Evolutionary conservation across 2,329 filamentous ascomycete genomes (phyloP).

Genomic region (Dothiorella sarmentorum): DNA sequence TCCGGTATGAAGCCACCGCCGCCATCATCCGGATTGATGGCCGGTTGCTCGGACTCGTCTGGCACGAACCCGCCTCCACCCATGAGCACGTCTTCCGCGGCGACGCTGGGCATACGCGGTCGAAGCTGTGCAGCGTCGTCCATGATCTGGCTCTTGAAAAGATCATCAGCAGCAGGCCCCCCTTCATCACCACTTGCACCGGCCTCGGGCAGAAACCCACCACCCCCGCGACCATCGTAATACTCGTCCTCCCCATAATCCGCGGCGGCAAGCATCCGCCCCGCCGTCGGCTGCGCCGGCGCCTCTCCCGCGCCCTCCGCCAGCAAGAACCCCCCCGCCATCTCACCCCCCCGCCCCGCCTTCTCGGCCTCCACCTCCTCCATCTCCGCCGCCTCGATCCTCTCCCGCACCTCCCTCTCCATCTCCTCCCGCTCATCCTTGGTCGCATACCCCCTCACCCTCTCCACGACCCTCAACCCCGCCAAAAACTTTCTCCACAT

Average conservation of each 20-base stretch:
- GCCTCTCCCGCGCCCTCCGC: constrained; percentile 52
- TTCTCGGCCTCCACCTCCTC: constrained; percentile 22
- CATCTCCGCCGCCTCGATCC: neutral
- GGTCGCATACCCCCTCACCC: constrained; percentile 58
- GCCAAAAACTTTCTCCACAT: constrained; percentile 60
- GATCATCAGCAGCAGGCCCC: neutral
- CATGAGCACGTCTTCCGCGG: neutral
- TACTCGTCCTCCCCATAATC: neutral
- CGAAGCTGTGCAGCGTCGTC: neutral
- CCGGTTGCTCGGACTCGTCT: constrained; percentile 21
- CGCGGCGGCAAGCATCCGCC: neutral
- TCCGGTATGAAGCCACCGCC: constrained; percentile 25
- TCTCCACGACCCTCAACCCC: constrained; percentile 66
- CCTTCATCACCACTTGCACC: constrained; percentile 21
- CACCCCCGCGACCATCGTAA: constrained; percentile 10
- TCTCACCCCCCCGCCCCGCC: constrained; percentile 17
- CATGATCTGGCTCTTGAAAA: neutral
- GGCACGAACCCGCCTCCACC: constrained; percentile 23
- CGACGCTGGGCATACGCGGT: neutral
- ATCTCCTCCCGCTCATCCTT: constrained; percentile 26
- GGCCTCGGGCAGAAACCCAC: constrained; percentile 24
- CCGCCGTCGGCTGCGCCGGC: constrained; percentile 25
- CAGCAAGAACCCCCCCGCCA: constrained; percentile 40
- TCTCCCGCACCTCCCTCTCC: constrained; percentile 23
- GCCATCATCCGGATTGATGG: constrained; percentile 4